These are phyloP conservation scores for Lentinula aciculospora DNA, from an alignment of 768 basidiomycete genomes.

Conservation along the genomic window DNA sequence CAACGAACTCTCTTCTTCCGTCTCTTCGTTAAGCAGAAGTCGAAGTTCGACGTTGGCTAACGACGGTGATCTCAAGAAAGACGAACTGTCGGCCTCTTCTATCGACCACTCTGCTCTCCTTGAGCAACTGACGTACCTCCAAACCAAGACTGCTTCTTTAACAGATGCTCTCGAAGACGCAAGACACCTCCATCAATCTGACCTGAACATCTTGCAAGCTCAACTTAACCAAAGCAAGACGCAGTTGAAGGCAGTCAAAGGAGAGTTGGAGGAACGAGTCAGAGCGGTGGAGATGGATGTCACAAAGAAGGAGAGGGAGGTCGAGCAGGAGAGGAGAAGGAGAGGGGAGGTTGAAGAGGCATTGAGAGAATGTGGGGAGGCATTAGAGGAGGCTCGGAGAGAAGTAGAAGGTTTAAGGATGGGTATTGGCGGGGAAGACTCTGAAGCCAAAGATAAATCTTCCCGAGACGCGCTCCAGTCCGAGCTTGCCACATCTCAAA, in stretches of 20 bases:
- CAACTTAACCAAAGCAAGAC: slow-evolving; percentile 65
- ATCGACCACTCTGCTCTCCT: slow-evolving; percentile 93
- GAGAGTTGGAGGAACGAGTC: slow-evolving; percentile 76
- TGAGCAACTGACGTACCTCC: slow-evolving; percentile 86
- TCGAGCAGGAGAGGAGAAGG: slow-evolving; percentile 58
- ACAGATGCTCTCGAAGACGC: slow-evolving; percentile 87
- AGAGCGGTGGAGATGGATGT: slow-evolving; percentile 69
- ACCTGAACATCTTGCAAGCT: slow-evolving; percentile 59
- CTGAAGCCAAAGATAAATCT: background rate
- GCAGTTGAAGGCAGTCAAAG: slow-evolving; percentile 64
- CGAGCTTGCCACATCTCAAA: background rate
- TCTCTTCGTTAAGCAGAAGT: background rate
- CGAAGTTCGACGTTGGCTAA: background rate
- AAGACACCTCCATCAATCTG: slow-evolving; percentile 62
- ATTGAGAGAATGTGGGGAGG: slow-evolving; percentile 77
- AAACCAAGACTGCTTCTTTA: slow-evolving; percentile 64
- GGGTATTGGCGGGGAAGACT: slow-evolving; percentile 52
- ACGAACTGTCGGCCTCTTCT: slow-evolving; percentile 51
- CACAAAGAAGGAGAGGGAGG: slow-evolving; percentile 54
- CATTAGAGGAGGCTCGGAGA: slow-evolving; percentile 83
- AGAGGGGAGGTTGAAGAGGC: slow-evolving; percentile 89
- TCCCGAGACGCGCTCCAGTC: slow-evolving; percentile 12
- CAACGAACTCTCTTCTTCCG: slow-evolving; percentile 22
- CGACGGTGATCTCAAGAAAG: slow-evolving; percentile 7
- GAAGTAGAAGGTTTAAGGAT: slow-evolving; percentile 76